phyloP scores from a whole-genome alignment of 768 basidiomycete species.

The Dacryopinax spathularia region DNA sequence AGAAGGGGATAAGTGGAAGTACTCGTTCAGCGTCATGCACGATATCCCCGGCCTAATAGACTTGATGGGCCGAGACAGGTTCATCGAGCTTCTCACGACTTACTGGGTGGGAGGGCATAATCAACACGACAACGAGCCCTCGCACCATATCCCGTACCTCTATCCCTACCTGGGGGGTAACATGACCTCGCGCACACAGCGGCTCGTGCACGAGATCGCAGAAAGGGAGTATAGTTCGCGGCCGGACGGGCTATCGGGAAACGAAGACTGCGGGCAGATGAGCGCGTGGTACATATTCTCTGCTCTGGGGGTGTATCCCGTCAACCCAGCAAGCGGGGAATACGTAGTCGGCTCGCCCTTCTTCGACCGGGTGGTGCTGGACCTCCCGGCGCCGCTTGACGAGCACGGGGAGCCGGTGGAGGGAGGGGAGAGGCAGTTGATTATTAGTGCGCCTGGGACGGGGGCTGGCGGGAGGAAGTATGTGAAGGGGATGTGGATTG shows the following conservation, averaged over 20 bases:
- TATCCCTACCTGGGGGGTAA: slow-evolving; percentile 54
- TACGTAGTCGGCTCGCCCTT: slow-evolving; percentile 61
- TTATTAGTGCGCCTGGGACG: slow-evolving; percentile 44
- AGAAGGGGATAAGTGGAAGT: slow-evolving; percentile 66
- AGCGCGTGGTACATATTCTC: slow-evolving; percentile 79
- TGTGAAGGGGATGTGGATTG: slow-evolving; percentile 42
- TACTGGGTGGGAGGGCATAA: slow-evolving; percentile 43
- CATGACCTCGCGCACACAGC: slow-evolving; percentile 48
- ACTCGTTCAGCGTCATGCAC: slow-evolving; percentile 66
- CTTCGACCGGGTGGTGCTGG: slow-evolving; percentile 40
- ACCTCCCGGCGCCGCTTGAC: slow-evolving; percentile 32
- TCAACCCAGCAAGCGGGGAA: slow-evolving; percentile 61
- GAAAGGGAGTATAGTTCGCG: slow-evolving; percentile 49
- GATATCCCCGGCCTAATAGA: slow-evolving; percentile 48
- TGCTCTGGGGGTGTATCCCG: slow-evolving; percentile 72
- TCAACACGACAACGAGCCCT: slow-evolving; percentile 76
- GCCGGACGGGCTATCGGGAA: slow-evolving; percentile 62
- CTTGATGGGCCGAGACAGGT: slow-evolving; percentile 47
- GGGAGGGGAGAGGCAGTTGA: slow-evolving; percentile 23
- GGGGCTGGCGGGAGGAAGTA: slow-evolving; percentile 44
- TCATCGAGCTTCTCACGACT: slow-evolving; percentile 41
- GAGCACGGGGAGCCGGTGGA: slow-evolving; percentile 5
- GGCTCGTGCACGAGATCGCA: slow-evolving; percentile 55
- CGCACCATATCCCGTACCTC: slow-evolving; percentile 75
- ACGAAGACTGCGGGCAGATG: slow-evolving; percentile 86